These are phyloP conservation scores for Thalia dealbata DNA, from an alignment of 176 grass and related monocot genomes.

Conservation along the genomic window DNA sequence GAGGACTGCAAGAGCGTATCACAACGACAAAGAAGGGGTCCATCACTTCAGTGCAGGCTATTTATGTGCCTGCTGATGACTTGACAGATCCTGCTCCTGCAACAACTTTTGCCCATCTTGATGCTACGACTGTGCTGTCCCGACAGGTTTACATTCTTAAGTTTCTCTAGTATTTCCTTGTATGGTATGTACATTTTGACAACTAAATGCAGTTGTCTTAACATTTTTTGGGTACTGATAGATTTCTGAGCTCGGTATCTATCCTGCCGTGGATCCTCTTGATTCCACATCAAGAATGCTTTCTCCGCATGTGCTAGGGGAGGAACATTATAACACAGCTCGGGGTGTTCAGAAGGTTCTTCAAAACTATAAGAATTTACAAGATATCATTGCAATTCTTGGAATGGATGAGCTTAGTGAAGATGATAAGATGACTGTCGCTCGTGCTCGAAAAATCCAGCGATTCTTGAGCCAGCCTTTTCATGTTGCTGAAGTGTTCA, in stretches of 20 bases:
- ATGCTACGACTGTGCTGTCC: conserved; percentile 18
- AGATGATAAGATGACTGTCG: conserved; percentile 28
- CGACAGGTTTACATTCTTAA: conserved; percentile 2
- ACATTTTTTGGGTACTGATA: background rate
- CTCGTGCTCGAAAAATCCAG: conserved; percentile 25
- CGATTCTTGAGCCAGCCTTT: conserved; percentile 22
- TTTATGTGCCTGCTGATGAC: conserved; percentile 29
- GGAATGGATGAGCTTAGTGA: conserved; percentile 31
- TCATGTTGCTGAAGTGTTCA: conserved; percentile 30
- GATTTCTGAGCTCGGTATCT: conserved; percentile 28
- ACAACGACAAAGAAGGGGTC: conserved; percentile 23
- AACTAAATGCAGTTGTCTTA: background rate
- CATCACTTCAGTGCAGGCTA: conserved; percentile 28
- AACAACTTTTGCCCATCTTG: conserved; percentile 28
- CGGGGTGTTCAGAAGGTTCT: conserved; percentile 27
- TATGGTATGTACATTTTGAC: background rate
- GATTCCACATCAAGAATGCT: conserved; percentile 32
- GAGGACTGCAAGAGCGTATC: conserved; percentile 26
- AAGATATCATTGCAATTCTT: conserved; percentile 25
- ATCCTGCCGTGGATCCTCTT: conserved; percentile 32
- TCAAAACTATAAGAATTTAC: conserved; percentile 24
- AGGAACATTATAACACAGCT: conserved; percentile 26
- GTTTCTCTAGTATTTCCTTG: background rate
- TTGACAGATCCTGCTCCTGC: conserved; percentile 29
- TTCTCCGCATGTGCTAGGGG: conserved; percentile 20